Conservation (phyloP, 2,329 filamentous ascomycete genomes). For the Fusarium lateritium region DNA sequence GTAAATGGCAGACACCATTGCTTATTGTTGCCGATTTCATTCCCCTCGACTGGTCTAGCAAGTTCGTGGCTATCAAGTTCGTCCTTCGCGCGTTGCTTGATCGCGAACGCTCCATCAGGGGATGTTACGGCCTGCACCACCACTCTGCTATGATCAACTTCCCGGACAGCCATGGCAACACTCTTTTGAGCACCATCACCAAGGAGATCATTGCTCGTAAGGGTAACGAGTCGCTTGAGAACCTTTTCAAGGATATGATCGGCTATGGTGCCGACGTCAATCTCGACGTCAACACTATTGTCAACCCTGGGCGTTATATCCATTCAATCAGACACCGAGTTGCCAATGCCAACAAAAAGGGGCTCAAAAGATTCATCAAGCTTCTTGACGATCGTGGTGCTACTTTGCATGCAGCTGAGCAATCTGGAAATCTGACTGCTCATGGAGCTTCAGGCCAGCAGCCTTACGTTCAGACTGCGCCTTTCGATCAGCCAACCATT, state of each 20-base stretch:
- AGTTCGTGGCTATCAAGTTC: background rate
- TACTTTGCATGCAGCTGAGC: slow-evolving; percentile 8
- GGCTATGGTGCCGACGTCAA: slow-evolving; percentile 4
- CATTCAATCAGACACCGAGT: slow-evolving; percentile 9
- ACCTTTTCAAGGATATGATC: slow-evolving; percentile 1
- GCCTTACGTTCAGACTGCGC: too few species aligned
- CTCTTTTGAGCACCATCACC: background rate
- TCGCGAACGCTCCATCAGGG: background rate
- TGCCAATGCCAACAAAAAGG: background rate
- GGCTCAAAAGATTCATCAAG: slow-evolving; percentile 4
- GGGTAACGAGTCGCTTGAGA: slow-evolving; percentile 1
- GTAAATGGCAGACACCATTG: background rate
- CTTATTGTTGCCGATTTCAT: background rate
- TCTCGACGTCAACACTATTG: slow-evolving; percentile 3
- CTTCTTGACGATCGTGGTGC: background rate
- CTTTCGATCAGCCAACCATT: too few species aligned
- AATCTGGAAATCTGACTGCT: background rate
- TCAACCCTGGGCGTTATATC: background rate
- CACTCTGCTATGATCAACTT: background rate
- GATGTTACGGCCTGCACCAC: too few species aligned
- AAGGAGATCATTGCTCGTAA: background rate
- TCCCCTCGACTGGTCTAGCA: slow-evolving; percentile 9
- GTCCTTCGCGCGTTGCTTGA: background rate
- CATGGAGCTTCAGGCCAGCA: background rate
- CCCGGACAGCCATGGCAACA: background rate